Evolutionary conservation across 495 filamentous ascomycete species (phyloP).

Genomic region (Barbatosphaeria neglecta): DNA sequence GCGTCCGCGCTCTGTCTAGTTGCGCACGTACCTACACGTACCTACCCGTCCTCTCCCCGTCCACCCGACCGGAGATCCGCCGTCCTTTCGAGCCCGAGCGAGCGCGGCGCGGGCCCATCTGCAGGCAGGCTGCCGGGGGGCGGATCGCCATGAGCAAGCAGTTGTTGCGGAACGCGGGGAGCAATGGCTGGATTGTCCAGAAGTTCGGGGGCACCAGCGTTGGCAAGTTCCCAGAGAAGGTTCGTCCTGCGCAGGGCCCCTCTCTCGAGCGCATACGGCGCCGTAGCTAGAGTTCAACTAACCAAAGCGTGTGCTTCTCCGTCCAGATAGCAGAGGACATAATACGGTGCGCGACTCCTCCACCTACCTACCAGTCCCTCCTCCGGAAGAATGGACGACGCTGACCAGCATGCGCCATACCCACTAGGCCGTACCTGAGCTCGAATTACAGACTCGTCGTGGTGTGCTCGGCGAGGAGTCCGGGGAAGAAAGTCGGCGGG

Average conservation of each 20-base stretch:
- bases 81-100: no score
- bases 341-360: conserved; percentile 14
- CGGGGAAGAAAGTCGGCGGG: conserved; percentile 77
- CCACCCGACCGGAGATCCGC: no score
- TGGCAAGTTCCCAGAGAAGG: conserved; percentile 29
- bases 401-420: background rate
- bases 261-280: no score
- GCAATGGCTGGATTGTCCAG: conserved; percentile 61
- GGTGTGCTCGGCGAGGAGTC: conserved; percentile 87
- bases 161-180: conserved; percentile 19
- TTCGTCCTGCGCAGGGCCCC: background rate
- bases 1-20: no score
- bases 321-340: conserved; percentile 22
- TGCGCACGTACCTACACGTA: no score
- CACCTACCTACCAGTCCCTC: background rate
- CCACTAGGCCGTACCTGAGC: conserved; percentile 50
- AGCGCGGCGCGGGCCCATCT: background rate
- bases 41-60: no score
- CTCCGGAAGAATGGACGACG: background rate
- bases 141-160: background rate
- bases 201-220: conserved; percentile 74
- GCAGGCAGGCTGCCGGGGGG: background rate
- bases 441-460: conserved; percentile 60
- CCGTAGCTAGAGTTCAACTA: background rate
- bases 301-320: no score